Evolutionary conservation across 2,329 filamentous ascomycete species (phyloP), one percentile per base, ranked within the genome.

Genomic region (Metarhizium brunneum): DNA sequence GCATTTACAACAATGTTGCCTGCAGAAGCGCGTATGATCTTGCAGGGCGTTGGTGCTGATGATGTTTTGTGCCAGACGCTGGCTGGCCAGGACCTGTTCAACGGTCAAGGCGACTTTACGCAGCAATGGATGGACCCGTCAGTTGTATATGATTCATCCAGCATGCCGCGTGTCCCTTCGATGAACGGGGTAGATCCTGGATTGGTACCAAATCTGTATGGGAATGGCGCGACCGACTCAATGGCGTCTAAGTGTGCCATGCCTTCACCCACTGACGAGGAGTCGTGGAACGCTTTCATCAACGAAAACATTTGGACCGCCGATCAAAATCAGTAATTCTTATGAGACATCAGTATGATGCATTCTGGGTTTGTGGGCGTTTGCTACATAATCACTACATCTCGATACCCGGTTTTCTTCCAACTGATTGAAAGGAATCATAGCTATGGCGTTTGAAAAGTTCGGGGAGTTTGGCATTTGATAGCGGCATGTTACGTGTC

Each of bases 1-100:
- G 64, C 64, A 1, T 78, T 77, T 53, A 76, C 74, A 0, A 62
- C 72, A 0, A 70, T 76, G 57, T 60, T 78, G 6, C 68, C 75
- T 0, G 59, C 69, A 1, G 74, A 77, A 51, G 68, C 71, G 2
- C 75, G 71, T 60, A 71, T 74, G 71, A 64, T 77, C 60, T 61
- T 67, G 43, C 57, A 56, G 6, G 68, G 68, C 6, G 53, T 70
- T 13, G 67, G 68, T 35, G 64, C 70, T 60, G 64, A 52, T 32
- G 63, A 66, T 6, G 64, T 64, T 1, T 58, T 61, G 50, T 38
- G 52, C n/a, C 53, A 57, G 13, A 61, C 42, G 8, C 14, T 62
- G 47, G 63, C 60, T 18, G 38, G 36, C 18, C 59, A 62, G 10
- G 56, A 60, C 13, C 60, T 58, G 57, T 36, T 47, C 14, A 20